phyloP scores from a whole-genome alignment of 2,329 filamentous ascomycete species.

The Colletotrichum sp. region DNA sequence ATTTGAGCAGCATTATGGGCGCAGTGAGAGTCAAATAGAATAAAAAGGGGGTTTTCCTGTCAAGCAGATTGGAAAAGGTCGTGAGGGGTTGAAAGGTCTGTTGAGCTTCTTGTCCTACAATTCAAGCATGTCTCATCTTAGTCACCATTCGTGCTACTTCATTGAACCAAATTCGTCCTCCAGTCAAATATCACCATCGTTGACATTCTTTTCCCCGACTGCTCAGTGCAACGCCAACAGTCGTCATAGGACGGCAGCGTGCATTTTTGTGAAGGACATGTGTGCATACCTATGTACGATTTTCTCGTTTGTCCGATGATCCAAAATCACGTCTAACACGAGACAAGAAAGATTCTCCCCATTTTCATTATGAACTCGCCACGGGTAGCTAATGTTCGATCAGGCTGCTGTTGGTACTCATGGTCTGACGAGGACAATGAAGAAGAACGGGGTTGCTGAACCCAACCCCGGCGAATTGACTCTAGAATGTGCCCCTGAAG shows the following conservation, averaged over 20 bases:
- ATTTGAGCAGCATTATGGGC: background rate
- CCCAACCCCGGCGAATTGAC: background rate
- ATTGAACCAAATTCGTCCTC: background rate
- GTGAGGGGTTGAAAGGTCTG: background rate
- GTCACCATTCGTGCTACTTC: background rate
- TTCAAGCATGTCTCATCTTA: background rate
- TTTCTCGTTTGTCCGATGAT: background rate
- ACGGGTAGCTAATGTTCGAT: background rate
- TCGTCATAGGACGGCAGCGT: background rate
- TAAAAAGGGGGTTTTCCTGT: background rate
- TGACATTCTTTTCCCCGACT: background rate
- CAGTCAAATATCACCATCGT: background rate
- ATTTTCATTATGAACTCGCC: background rate
- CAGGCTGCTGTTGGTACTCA: background rate
- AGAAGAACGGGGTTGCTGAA: background rate
- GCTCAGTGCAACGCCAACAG: background rate
- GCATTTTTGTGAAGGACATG: background rate
- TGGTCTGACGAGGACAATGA: background rate
- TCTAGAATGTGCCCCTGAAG: background rate
- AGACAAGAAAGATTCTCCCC: background rate
- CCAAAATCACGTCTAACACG: background rate
- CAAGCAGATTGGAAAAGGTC: background rate
- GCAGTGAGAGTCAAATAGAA: background rate
- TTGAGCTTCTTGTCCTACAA: background rate
- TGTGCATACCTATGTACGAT: background rate